Evolutionary conservation across 805 yeast genomes (phyloP), one percentile per base, ranked within the genome.

Genomic region (Wickerhamomyces ciferrii): DNA sequence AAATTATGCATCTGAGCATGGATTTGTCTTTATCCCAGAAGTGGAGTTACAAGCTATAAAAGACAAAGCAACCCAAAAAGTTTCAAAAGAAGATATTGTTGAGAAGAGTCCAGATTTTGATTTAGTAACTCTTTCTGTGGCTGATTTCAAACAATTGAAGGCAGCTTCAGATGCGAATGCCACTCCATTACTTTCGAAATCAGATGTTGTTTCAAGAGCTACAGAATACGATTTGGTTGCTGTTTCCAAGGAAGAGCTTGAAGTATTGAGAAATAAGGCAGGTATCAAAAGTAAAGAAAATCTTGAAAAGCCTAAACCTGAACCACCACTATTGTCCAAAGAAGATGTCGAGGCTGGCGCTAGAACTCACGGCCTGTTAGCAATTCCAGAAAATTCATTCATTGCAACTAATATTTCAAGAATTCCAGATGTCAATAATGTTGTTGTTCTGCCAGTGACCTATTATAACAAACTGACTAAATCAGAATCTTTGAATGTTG

Each of bases 381-480:
- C 79, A 43, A 70, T 86, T 37, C 87, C 92, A 1, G 71, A 70
- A 43, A 60, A 72, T n/a, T 69, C 81, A 2, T 83, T 76, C 53
- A 68, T 84, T 49, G 81, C 87, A 1, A 83, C 90, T 1, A 79
- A 85, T 2, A 75, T 75, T 34, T 74, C 78, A 9, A 70, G 75
- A 52, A 64, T 63, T 5, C 79, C 86, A 4, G 87, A 83, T 52
- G 62, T 71, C 13, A 63, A 68, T 4, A 76, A 78, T 50, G 81
- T 83, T 31, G 83, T 81, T 48, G 81, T 83, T 10, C 59, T 85
- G 31, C 90, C 92, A 6, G 68, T 74, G 6, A 71, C 81, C 2
- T 84, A 84, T 59, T 85, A 82, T 63, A 75, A 76, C 51, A 78
- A 78, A 58, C 63, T 85, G 50, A 59, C 76, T 25, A 72, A 75